A percentile compares a stretch with the other conserved stretches of the same genome.
These are phyloP conservation scores for Xerocomus nothofagi DNA, from an alignment of 1,284 basidiomycete species.

Conservation along the genomic window DNA sequence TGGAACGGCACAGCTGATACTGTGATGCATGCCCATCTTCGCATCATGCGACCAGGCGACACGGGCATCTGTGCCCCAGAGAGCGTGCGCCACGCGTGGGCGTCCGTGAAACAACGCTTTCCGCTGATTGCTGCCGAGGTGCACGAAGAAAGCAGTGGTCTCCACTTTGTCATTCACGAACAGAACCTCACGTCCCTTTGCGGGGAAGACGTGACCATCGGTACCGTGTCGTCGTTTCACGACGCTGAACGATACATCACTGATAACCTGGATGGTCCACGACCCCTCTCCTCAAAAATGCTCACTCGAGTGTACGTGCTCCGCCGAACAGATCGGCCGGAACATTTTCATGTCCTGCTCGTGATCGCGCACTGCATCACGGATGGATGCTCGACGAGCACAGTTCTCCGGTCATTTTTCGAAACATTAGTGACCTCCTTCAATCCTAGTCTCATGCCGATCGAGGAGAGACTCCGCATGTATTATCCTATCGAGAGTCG, in stretches of 20 bases:
- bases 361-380: constrained; percentile 18
- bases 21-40: constrained; percentile 18
- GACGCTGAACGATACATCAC: constrained; percentile 14
- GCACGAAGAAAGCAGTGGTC: constrained; percentile 9
- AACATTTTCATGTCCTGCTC: constrained; percentile 14
- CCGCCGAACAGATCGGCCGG: constrained; percentile 3
- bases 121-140: constrained; percentile 18
- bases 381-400: constrained; percentile 15
- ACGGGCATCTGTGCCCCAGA: constrained; percentile 1
- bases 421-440: constrained; percentile 39
- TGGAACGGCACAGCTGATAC: constrained; percentile 12
- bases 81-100: constrained; percentile 19
- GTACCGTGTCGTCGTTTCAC: constrained; percentile 9
- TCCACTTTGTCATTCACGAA: constrained; percentile 15
- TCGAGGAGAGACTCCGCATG: constrained; percentile 42
- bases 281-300: constrained; percentile 2
- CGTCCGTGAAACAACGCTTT: constrained; percentile 19
- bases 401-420: constrained; percentile 37
- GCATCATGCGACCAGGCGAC: constrained; percentile 2
- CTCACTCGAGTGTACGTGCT: constrained; percentile 5
- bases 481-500: constrained; percentile 43
- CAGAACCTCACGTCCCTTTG: constrained; percentile 4
- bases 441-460: constrained; percentile 17
- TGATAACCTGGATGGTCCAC: constrained; percentile 6
- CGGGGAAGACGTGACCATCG: constrained; percentile 12